Evolutionary conservation across 352 stramenopile genomes (phyloP), one percentile per base, ranked within the genome.

Genomic region (Phytophthora fragariaefolia): DNA sequence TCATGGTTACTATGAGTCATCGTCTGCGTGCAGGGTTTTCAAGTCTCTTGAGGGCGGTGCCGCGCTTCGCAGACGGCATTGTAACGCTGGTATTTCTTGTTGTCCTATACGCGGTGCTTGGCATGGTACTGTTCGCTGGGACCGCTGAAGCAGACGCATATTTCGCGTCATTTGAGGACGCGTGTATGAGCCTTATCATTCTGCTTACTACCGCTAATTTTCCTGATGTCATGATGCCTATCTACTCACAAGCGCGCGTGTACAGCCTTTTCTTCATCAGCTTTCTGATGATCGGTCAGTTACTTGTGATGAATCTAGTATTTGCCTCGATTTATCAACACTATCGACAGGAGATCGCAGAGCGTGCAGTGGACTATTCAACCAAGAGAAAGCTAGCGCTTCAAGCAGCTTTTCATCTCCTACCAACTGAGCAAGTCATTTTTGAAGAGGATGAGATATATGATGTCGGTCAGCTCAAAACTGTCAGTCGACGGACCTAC

Each of bases 261-360:
- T 71, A 71, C 2, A 82, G 76, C 48, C 50, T 92, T 20, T 89
- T 92, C 68, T 94, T 95, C 49, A 74, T 91, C 30, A 80, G 73
- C 18, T 90, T 89, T 56, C 71, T 95, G 40, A 70, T 83, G 34
- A 77, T 95, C 26, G 80, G 79, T 4, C 73, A 92, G 26, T 72
- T 93, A n/a, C 78, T 95, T 23, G 73, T 95, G 63, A 90, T 92
- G 78, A 95, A 94, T 51, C 69, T 93, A 13, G 80, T 93, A 7
- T 87, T 93, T 36, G 82, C 82, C 10, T 87, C 81, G 6, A 78
- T 93, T 12, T 93, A 91, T 18, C 83, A 87, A 43, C 83, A 87
- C 51, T 93, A 91, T 56, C 73, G 79, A 4, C 60, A 78, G 28
- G 75, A 88, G 30, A 63, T 81, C 6, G 65, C 67, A 13, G 63